phyloP scores from a whole-genome alignment of 2,329 filamentous ascomycete species.

The Dactylella cylindrospora region DNA sequence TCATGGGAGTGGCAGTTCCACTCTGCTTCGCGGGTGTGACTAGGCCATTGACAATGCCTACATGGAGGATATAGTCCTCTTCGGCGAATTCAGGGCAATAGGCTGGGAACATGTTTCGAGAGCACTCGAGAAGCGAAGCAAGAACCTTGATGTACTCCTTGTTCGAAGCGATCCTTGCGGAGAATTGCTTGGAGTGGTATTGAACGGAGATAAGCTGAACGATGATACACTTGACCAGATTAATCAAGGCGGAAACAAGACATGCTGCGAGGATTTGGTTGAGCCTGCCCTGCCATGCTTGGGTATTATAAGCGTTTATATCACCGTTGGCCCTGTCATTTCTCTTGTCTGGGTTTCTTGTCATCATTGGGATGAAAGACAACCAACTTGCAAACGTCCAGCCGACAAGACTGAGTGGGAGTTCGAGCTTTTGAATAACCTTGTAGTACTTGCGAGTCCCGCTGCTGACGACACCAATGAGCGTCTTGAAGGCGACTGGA shows the following conservation, averaged over 20 bases:
- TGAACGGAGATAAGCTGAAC: constrained; percentile 82
- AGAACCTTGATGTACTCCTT: constrained; percentile 83
- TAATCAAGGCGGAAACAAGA: constrained; percentile 68
- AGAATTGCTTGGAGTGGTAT: constrained; percentile 82
- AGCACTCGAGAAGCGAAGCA: constrained; percentile 85
- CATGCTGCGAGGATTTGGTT: constrained; percentile 67
- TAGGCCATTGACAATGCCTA: constrained; percentile 65
- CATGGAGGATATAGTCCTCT: constrained; percentile 88
- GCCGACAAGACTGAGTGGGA: constrained; percentile 68
- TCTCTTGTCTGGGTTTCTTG: constrained; percentile 47
- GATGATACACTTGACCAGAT: constrained; percentile 74
- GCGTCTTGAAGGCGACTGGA: constrained; percentile 67
- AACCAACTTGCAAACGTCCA: constrained; percentile 67
- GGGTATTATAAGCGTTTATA: constrained; percentile 37
- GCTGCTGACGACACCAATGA: constrained; percentile 68
- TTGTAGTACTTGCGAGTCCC: constrained; percentile 71
- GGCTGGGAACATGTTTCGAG: constrained; percentile 81
- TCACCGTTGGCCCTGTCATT: constrained; percentile 13
- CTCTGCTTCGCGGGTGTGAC: constrained; percentile 55
- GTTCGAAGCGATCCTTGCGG: constrained; percentile 79
- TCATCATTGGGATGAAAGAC: constrained; percentile 58
- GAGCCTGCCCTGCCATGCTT: constrained; percentile 56
- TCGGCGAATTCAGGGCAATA: constrained; percentile 88
- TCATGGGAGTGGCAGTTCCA: constrained; percentile 74
- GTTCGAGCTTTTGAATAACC: constrained; percentile 65